Conservation (phyloP, 345 rosid genomes). For the Xanthoceras sorbifolium region DNA sequence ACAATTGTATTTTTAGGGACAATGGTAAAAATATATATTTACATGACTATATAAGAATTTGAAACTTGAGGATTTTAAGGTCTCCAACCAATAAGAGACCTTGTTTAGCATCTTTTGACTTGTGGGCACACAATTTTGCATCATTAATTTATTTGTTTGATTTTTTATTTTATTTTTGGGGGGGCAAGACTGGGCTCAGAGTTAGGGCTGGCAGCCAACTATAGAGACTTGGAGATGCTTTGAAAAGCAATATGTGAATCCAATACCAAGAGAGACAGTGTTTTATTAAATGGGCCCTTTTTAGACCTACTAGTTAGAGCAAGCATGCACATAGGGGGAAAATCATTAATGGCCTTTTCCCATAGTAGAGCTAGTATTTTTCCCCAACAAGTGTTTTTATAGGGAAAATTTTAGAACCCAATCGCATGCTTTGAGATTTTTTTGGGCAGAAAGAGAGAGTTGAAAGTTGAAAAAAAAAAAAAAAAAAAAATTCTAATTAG, state of each 20-base stretch:
- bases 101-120: constrained; percentile 40
- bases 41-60: too few relatives aligned
- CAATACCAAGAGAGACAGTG: constrained; percentile 5
- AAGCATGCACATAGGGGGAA: not conserved
- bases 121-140: not conserved
- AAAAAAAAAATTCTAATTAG: not conserved
- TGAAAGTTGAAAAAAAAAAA: constrained; percentile 7
- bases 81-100: too few relatives aligned
- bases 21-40: too few relatives aligned
- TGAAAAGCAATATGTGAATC: constrained; percentile 1
- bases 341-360: not conserved
- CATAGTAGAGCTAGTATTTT: not conserved
- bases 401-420: constrained; percentile 5
- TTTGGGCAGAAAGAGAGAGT: constrained; percentile 4
- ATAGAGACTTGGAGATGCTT: not conserved
- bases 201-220: not conserved
- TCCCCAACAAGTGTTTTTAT: not conserved
- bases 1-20: too few relatives aligned
- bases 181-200: not conserved
- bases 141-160: not conserved
- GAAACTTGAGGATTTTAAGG: too few relatives aligned
- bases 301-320: not conserved
- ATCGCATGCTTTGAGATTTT: constrained; percentile 10
- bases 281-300: constrained; percentile 6
- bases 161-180: not conserved